phyloP scores from a whole-genome alignment of 192 early-diverging fungal genomes.

The Linnemannia elongata region DNA sequence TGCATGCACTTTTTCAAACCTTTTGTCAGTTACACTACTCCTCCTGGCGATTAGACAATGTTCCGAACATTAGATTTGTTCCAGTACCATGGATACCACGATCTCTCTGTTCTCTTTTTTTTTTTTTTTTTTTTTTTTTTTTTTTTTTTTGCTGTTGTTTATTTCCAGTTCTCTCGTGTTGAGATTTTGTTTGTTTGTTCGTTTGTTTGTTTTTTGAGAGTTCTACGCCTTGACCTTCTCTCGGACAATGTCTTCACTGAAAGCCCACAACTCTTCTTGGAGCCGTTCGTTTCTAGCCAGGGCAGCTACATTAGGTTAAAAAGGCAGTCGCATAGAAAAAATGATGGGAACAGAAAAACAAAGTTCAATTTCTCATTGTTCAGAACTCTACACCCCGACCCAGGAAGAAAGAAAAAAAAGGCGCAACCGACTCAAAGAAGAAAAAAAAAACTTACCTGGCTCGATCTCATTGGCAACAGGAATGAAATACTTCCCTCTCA shows the following conservation, averaged over 20 bases:
- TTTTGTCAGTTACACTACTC: too few species aligned
- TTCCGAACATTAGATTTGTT: too few species aligned
- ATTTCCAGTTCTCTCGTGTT: too few species aligned
- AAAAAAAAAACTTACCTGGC: neutral
- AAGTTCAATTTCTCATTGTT: neutral
- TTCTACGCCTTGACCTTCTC: too few species aligned
- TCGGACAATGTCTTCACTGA: neutral
- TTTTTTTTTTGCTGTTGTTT: too few species aligned
- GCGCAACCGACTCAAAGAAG: neutral
- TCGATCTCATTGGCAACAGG: conserved; percentile 42
- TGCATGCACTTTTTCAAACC: too few species aligned
- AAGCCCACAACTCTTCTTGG: neutral
- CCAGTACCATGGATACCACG: too few species aligned
- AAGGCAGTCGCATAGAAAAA: neutral
- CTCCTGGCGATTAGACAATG: too few species aligned
- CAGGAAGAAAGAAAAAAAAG: neutral
- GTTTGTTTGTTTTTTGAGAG: too few species aligned
- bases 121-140: too few species aligned
- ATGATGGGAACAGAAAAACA: neutral
- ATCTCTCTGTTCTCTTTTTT: too few species aligned
- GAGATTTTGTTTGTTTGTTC: too few species aligned
- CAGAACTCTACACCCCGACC: neutral
- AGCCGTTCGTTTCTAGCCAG: neutral
- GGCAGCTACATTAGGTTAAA: neutral
- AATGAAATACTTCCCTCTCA: conserved; percentile 57